These are phyloP conservation scores for Vittaforma corneae DNA, from an alignment of 371 early-diverging fungal genomes.

Conservation along the genomic window DNA sequence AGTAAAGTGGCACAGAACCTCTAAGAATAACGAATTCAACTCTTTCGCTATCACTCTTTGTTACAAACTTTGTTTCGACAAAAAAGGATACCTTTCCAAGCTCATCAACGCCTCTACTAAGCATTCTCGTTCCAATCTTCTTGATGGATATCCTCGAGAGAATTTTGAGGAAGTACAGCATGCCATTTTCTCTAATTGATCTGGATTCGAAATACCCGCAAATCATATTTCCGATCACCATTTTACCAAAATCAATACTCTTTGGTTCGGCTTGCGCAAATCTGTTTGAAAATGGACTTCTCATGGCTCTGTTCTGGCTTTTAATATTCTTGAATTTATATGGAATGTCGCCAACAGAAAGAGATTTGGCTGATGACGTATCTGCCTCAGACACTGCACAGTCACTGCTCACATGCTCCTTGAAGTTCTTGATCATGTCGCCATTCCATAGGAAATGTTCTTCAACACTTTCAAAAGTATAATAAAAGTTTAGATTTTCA, in stretches of 20 bases:
- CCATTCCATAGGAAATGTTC: constrained; percentile 45
- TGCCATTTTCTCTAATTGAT: constrained; percentile 2
- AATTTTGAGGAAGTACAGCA: constrained; percentile 24
- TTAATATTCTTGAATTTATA: background rate
- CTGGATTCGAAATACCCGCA: constrained; percentile 36
- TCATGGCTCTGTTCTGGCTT: no score
- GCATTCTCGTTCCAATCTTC: constrained; percentile 47
- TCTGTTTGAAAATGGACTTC: no score
- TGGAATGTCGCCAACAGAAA: background rate
- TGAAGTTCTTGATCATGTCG: constrained; percentile 19
- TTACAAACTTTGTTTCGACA: constrained; percentile 43
- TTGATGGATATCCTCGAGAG: constrained; percentile 42
- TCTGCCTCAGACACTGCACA: background rate
- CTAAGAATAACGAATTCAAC: constrained; percentile 28
- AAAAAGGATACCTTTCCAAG: constrained; percentile 50
- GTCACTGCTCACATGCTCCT: no score
- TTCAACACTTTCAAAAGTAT: constrained; percentile 4
- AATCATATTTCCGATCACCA: constrained; percentile 18
- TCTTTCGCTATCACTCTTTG: constrained; percentile 12
- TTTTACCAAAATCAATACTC: no score
- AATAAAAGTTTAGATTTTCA: constrained; percentile 33
- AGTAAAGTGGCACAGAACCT: constrained; percentile 51
- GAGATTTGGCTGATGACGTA: background rate
- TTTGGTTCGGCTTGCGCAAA: no score
- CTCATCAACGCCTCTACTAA: constrained; percentile 44